Conservation (phyloP, 2,329 filamentous ascomycete species). For the Claviceps pusilla region DNA sequence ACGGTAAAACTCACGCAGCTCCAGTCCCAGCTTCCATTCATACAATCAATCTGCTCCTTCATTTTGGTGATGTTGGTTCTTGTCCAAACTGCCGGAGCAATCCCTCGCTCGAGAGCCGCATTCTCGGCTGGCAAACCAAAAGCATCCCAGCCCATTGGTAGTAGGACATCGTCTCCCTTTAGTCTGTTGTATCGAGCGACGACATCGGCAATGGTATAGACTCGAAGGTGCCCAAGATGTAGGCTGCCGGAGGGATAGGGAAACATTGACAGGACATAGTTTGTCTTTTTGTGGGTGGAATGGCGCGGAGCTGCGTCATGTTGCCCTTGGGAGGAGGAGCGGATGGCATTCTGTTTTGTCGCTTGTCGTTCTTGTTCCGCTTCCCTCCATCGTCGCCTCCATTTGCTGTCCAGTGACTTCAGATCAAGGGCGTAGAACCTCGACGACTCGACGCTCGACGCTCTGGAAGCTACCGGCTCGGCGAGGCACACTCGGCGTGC, state of each 20-base stretch:
- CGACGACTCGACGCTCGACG: slow-evolving; percentile 5
- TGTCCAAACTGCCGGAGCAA: slow-evolving; percentile 69
- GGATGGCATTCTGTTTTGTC: slow-evolving; percentile 1
- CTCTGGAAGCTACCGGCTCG: neutral
- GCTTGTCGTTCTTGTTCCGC: slow-evolving; percentile 7
- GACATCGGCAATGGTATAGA: slow-evolving; percentile 83
- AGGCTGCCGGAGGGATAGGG: slow-evolving; percentile 79
- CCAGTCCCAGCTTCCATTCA: slow-evolving; percentile 80
- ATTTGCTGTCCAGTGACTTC: slow-evolving; percentile 32
- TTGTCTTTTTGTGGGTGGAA: slow-evolving; percentile 9
- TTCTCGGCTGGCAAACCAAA: slow-evolving; percentile 87
- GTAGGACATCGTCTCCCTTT: slow-evolving; percentile 58
- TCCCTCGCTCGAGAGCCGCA: slow-evolving; percentile 68
- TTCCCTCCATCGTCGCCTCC: slow-evolving; percentile 32
- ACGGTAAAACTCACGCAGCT: slow-evolving; percentile 44
- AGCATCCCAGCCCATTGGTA: slow-evolving; percentile 92
- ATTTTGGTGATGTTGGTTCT: slow-evolving; percentile 65
- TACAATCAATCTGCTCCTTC: slow-evolving; percentile 64
- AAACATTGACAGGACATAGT: slow-evolving; percentile 81
- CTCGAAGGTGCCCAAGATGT: slow-evolving; percentile 74
- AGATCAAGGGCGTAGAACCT: slow-evolving; percentile 32
- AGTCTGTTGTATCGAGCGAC: slow-evolving; percentile 62
- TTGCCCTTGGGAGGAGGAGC: slow-evolving; percentile 3
- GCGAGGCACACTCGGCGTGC: neutral
- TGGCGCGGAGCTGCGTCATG: slow-evolving; percentile 15